Percentiles rank a stretch among this genome's conserved stretches.
Conservation (phyloP, 2,329 filamentous ascomycete species). For the Parastagonospora avenae region DNA sequence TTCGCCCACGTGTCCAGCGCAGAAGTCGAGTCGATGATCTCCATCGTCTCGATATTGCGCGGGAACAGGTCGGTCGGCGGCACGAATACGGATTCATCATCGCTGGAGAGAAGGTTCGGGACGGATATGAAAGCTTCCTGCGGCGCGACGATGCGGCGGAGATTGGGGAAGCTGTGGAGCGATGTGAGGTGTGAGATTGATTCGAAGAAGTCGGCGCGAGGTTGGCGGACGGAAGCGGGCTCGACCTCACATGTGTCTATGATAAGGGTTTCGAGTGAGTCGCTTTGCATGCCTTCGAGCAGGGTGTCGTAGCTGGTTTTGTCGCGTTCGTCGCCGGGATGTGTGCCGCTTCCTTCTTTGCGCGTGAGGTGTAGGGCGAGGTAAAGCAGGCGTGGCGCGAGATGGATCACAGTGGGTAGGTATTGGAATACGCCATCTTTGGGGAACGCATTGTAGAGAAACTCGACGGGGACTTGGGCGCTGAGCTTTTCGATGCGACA, state of each 20-base stretch:
- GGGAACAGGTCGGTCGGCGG: neutral
- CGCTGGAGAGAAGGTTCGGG: no score
- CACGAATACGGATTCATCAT: neutral
- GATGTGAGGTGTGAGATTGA: neutral
- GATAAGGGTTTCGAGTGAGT: neutral
- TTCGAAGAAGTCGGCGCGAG: neutral
- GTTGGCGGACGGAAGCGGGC: neutral
- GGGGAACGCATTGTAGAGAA: neutral
- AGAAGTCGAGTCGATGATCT: neutral
- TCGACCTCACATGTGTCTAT: neutral
- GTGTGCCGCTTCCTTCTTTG: neutral
- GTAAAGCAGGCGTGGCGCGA: neutral
- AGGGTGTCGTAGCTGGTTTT: neutral
- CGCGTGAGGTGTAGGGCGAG: neutral
- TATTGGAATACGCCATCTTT: neutral
- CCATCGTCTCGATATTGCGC: neutral
- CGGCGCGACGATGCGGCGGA: neutral
- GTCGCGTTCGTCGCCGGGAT: neutral
- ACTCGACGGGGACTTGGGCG: neutral
- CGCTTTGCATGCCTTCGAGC: neutral
- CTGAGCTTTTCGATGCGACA: neutral
- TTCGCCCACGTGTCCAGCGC: neutral
- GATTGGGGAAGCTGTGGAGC: neutral
- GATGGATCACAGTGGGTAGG: neutral
- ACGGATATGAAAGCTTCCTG: neutral